These are phyloP conservation scores for Neoscytalidium dimidiatum DNA, from an alignment of 2,329 filamentous ascomycete genomes.

Conservation along the genomic window DNA sequence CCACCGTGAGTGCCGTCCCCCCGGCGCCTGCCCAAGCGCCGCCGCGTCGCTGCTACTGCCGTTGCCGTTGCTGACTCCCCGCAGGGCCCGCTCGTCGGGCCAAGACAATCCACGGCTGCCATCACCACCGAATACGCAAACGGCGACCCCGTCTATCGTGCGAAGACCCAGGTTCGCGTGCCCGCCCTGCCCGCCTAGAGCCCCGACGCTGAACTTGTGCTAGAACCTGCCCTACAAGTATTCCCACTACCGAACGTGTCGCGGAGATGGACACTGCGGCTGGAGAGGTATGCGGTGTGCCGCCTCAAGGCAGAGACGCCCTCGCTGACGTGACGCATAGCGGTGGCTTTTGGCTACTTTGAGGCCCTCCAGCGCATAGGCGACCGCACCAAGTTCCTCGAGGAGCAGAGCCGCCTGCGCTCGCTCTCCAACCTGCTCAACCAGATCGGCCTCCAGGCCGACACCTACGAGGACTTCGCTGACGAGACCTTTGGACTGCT, in stretches of 20 bases:
- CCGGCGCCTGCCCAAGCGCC: neutral
- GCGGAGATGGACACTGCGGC: constrained; percentile 93
- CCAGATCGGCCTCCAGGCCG: constrained; percentile 66
- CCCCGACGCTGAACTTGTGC: neutral
- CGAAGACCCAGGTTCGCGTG: constrained; percentile 77
- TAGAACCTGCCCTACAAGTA: constrained; percentile 82
- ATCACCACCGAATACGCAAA: constrained; percentile 86
- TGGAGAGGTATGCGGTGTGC: constrained; percentile 79
- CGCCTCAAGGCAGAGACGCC: constrained; percentile 6
- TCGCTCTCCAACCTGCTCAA: constrained; percentile 71
- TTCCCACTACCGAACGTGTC: constrained; percentile 82
- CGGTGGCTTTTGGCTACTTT: constrained; percentile 90
- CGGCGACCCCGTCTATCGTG: constrained; percentile 80
- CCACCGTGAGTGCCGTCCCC: constrained; percentile 49
- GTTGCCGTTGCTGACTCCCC: constrained; percentile 25
- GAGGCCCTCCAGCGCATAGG: constrained; percentile 74
- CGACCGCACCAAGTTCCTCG: constrained; percentile 64
- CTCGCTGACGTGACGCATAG: constrained; percentile 52
- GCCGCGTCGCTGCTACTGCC: neutral
- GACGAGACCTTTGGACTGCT: constrained; percentile 73
- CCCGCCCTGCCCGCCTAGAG: neutral
- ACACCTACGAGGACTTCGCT: constrained; percentile 80
- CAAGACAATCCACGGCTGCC: constrained; percentile 72
- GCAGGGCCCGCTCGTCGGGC: constrained; percentile 81
- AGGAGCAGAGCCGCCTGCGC: constrained; percentile 71